Conservation (phyloP, 2,329 filamentous ascomycete species). For the Apiospora koreana region DNA sequence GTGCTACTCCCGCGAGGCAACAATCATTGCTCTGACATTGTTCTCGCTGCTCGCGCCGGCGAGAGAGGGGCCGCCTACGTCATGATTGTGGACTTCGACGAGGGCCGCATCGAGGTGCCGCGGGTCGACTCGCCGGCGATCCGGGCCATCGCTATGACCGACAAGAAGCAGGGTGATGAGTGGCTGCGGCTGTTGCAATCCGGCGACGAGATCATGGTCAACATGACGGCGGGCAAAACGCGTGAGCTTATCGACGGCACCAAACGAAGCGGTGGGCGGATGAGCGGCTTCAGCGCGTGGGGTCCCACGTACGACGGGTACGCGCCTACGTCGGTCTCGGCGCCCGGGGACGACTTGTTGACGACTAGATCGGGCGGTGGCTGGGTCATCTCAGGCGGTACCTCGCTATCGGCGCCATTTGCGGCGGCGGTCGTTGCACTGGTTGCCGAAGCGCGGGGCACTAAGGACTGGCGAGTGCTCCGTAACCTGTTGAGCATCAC, state of each 20-base stretch:
- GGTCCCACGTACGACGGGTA: not conserved
- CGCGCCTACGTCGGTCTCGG: not conserved
- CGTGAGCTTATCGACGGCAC: not conserved
- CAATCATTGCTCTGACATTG: not conserved
- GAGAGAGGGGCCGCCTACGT: not conserved
- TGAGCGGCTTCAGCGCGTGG: not conserved
- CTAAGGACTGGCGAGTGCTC: slow-evolving; percentile 23
- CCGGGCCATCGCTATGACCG: not conserved
- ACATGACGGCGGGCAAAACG: not conserved
- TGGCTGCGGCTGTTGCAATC: not conserved
- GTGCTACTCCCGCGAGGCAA: not conserved
- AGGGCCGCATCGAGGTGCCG: not conserved
- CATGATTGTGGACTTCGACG: not conserved
- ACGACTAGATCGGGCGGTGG: slow-evolving; percentile 33
- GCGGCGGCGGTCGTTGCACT: slow-evolving; percentile 40
- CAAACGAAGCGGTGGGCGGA: not conserved
- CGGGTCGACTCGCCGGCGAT: not conserved
- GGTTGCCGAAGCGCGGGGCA: slow-evolving; percentile 29
- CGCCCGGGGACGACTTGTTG: not conserved
- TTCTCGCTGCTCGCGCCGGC: not conserved
- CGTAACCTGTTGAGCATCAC: slow-evolving; percentile 29
- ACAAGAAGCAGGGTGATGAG: not conserved
- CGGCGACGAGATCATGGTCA: not conserved
- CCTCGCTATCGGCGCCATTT: slow-evolving; percentile 54
- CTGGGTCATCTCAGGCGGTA: slow-evolving; percentile 53